phyloP scores from a whole-genome alignment of 2,329 filamentous ascomycete genomes.

The Fusarium sp. region DNA sequence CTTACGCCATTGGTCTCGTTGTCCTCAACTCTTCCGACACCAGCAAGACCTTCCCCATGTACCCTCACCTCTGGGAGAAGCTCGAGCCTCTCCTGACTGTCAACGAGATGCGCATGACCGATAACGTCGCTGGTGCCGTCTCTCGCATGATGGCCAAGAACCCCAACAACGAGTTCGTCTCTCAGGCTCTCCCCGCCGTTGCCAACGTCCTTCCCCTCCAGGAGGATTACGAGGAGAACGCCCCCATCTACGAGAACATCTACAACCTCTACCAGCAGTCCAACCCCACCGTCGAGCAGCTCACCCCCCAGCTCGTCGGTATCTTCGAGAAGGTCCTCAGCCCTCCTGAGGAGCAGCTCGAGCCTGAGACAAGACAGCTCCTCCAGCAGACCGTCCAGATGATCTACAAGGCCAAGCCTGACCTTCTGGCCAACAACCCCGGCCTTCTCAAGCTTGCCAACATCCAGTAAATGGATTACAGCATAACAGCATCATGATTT shows the following conservation, averaged over 20 bases:
- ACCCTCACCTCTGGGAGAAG: constrained; percentile 82
- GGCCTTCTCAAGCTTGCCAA: constrained; percentile 51
- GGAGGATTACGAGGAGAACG: constrained; percentile 97
- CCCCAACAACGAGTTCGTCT: constrained; percentile 82
- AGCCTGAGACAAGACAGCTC: constrained; percentile 75
- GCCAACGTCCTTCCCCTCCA: constrained; percentile 85
- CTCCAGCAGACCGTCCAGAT: constrained; percentile 72
- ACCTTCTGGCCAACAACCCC: constrained; percentile 51
- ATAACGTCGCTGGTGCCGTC: constrained; percentile 93
- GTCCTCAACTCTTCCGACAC: constrained; percentile 83
- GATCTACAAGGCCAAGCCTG: constrained; percentile 55
- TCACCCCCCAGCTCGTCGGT: constrained; percentile 76
- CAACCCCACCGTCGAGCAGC: constrained; percentile 75
- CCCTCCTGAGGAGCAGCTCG: constrained; percentile 80
- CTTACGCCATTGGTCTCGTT: constrained; percentile 89
- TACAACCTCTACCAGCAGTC: constrained; percentile 82
- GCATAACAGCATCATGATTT: constrained; percentile 30
- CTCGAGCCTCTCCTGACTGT: constrained; percentile 86
- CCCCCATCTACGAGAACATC: constrained; percentile 91
- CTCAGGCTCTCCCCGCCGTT: constrained; percentile 84
- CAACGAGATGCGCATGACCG: constrained; percentile 82
- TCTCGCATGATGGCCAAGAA: constrained; percentile 92
- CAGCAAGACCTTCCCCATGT: constrained; percentile 77
- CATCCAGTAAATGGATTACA: constrained; percentile 35
- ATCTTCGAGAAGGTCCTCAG: constrained; percentile 80